These are phyloP conservation scores for Psilocybe cyanescens DNA, from an alignment of 768 basidiomycete species.

Conservation along the genomic window DNA sequence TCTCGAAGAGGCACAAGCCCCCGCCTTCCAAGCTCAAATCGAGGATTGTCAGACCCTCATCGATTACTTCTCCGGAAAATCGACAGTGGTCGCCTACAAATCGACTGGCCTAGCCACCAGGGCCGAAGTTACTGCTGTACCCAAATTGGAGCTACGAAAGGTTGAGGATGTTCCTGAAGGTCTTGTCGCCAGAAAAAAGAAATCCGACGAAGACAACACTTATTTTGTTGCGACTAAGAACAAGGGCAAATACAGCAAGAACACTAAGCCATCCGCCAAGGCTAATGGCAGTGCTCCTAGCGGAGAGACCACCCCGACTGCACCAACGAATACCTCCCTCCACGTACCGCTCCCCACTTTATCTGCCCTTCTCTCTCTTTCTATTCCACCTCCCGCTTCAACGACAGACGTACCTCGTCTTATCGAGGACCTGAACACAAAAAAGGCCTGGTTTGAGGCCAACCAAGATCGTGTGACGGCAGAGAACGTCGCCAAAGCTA, in stretches of 20 bases:
- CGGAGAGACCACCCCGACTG: conserved; percentile 24
- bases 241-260: conserved; percentile 56
- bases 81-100: conserved; percentile 46
- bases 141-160: conserved; percentile 83
- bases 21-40: conserved; percentile 91
- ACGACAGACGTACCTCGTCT: conserved; percentile 78
- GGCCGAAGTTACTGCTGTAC: conserved; percentile 62
- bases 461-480: conserved; percentile 84
- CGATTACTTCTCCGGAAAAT: conserved; percentile 79
- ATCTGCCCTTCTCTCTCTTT: conserved; percentile 82
- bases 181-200: conserved; percentile 85
- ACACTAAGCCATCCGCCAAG: conserved; percentile 37
- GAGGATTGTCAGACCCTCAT: conserved; percentile 96
- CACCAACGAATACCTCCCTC: conserved; percentile 39
- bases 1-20: conserved; percentile 87
- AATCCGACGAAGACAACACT: conserved; percentile 81
- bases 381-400: conserved; percentile 88
- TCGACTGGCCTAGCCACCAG: conserved; percentile 37
- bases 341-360: conserved; percentile 88
- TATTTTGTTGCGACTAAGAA: conserved; percentile 78
- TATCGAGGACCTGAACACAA: conserved; percentile 88
- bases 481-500: conserved; percentile 81
- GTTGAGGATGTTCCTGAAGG: conserved; percentile 78
- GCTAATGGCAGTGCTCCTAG: conserved; percentile 38
- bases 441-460: conserved; percentile 94